Evolutionary conservation across 371 early-diverging fungal genomes (phyloP).

Genomic region (Haplosporangium sp.): DNA sequence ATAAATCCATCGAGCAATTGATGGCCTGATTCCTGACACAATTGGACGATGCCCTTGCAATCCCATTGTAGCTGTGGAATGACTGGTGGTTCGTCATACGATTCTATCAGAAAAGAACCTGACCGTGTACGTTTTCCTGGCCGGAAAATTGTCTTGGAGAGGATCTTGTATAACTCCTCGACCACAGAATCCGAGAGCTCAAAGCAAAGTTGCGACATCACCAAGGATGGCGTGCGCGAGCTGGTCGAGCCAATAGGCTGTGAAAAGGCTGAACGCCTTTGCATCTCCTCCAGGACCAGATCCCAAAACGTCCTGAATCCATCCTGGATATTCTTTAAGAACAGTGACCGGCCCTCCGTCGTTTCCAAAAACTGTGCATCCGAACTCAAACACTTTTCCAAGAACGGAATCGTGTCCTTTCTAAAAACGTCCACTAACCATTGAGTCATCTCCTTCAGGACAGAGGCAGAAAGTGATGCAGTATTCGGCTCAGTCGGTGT

Average conservation of each 20-base stretch:
- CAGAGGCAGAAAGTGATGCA: slow-evolving; percentile 24
- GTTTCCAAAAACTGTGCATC: slow-evolving; percentile 54
- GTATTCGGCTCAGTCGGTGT: neutral
- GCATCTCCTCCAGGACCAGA: slow-evolving; percentile 52
- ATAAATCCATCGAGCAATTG: slow-evolving; percentile 39
- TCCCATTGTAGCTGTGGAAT: slow-evolving; percentile 48
- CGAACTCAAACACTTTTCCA: slow-evolving; percentile 56
- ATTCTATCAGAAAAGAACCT: slow-evolving; percentile 44
- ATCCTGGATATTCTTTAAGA: slow-evolving; percentile 41
- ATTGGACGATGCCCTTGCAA: slow-evolving; percentile 34
- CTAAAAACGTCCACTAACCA: slow-evolving; percentile 59
- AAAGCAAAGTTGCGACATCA: slow-evolving; percentile 63
- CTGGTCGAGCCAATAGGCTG: neutral
- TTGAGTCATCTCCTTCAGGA: slow-evolving; percentile 56
- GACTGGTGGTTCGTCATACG: slow-evolving; percentile 47
- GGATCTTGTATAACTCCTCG: slow-evolving; percentile 55
- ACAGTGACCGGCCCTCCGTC: slow-evolving; percentile 26
- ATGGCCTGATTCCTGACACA: slow-evolving; percentile 41
- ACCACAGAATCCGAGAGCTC: slow-evolving; percentile 59
- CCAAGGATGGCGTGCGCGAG: slow-evolving; percentile 42
- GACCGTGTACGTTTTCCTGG: slow-evolving; percentile 39
- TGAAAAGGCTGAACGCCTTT: slow-evolving; percentile 3
- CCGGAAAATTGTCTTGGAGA: slow-evolving; percentile 56
- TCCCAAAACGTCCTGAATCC: slow-evolving; percentile 57
- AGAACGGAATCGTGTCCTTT: slow-evolving; percentile 49